Conservation (phyloP, 305 asterid species). For the Solanum hybrid region DNA sequence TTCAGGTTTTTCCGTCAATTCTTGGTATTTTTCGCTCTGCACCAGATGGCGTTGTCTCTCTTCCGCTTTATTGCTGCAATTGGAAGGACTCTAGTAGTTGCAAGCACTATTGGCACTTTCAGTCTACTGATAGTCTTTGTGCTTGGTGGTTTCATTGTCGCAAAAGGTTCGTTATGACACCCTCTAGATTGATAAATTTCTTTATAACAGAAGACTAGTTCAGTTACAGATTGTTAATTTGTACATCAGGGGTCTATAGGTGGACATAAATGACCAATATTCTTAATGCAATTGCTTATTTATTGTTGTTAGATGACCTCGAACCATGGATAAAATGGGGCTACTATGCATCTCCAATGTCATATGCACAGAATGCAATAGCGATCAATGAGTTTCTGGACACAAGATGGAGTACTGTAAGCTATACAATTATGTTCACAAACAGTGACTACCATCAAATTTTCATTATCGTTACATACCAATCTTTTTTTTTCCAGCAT, state of each 20-base stretch:
- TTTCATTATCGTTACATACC: neutral
- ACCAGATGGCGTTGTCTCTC: constrained; percentile 87
- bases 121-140: constrained; percentile 67
- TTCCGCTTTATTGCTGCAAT: constrained; percentile 70
- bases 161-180: constrained; percentile 48
- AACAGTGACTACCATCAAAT: neutral
- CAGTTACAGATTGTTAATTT: neutral
- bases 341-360: constrained; percentile 75
- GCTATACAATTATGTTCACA: constrained; percentile 9
- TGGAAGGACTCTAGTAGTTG: constrained; percentile 80
- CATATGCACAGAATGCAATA: constrained; percentile 83
- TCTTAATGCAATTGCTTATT: neutral
- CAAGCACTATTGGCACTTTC: constrained; percentile 69
- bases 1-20: constrained; percentile 78
- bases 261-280: neutral
- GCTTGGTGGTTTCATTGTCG: constrained; percentile 84
- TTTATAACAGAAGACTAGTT: neutral
- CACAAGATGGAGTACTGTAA: constrained; percentile 80
- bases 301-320: constrained; percentile 49
- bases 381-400: constrained; percentile 82
- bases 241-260: neutral
- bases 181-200: neutral
- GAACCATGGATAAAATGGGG: constrained; percentile 84
- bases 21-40: constrained; percentile 66
- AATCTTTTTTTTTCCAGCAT: constrained; percentile 29